Evolutionary conservation across 352 stramenopile species (phyloP), one percentile per base, ranked within the genome.

Genomic region (Poterioochromonas sp.): DNA sequence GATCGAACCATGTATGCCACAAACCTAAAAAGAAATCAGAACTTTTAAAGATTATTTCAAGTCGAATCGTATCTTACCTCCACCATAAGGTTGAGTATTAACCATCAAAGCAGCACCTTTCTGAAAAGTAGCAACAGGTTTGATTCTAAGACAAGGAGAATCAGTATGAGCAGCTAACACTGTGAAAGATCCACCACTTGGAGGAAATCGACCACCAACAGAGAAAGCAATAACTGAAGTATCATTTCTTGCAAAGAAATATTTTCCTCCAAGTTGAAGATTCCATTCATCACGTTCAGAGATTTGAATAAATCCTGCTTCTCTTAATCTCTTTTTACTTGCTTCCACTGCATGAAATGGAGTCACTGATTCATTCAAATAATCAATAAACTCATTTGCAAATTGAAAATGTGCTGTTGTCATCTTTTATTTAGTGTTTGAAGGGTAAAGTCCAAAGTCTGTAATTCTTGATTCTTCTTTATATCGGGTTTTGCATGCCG

Each of bases 1-100:
- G 90, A 85, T 98, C 94, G 80, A 98, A 98, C 94, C 94, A 98
- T 35, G 94, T 98, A 87, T 98, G 92, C 91, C 95, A 98, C 58
- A 98, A 86, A 22, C 92, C n/a, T n/a, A n/a, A n/a, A n/a, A n/a
- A n/a, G n/a, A n/a, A n/a, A n/a, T n/a, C n/a, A n/a, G n/a, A n/a
- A n/a, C n/a, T n/a, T n/a, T n/a, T n/a, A n/a, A n/a, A n/a, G n/a
- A n/a, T n/a, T n/a, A n/a, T n/a, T n/a, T n/a, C n/a, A n/a, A n/a
- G n/a, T n/a, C n/a, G n/a, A n/a, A n/a, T n/a, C n/a, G n/a, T n/a
- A n/a, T n/a, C n/a, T n/a, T n/a, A n/a, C n/a, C 94, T 58, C 95
- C 94, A 53, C 90, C 90, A 85, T 95, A 95, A 40, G 86, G 90
- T 73, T 93, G 87, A 0, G 89, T 89, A 35, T 81, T 86, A 20